Conservation (phyloP, 306 rosid species). For the Pyrus betulifolia region DNA sequence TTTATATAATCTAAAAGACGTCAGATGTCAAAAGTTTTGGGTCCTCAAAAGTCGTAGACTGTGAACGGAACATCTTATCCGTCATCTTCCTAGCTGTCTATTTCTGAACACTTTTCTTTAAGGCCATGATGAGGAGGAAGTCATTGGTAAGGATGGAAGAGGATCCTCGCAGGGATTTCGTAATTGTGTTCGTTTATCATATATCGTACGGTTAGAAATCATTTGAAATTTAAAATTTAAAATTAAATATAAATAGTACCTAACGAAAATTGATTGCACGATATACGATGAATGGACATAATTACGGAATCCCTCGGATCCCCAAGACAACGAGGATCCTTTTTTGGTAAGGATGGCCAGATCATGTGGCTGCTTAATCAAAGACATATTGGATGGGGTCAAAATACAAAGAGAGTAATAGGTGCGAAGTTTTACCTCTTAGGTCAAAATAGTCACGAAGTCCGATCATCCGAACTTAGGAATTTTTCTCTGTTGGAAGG, state of each 20-base stretch:
- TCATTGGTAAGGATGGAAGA: too few species aligned
- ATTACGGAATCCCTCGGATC: too few species aligned
- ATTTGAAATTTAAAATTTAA: too few species aligned
- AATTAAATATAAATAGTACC: too few species aligned
- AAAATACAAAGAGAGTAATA: not conserved
- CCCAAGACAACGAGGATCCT: too few species aligned
- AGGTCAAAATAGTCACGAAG: rapidly evolving
- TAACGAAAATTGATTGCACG: too few species aligned
- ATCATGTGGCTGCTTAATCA: not conserved
- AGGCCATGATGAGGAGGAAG: not conserved
- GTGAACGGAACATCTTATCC: not conserved
- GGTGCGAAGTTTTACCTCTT: not conserved
- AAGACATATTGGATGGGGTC: not conserved
- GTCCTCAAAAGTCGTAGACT: not conserved
- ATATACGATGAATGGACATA: too few species aligned
- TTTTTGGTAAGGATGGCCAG: too few species aligned
- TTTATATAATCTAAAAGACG: not conserved
- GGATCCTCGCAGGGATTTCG: too few species aligned
- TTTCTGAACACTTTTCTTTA: not conserved
- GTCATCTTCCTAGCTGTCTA: not conserved
- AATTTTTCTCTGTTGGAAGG: too few species aligned
- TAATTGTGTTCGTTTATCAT: too few species aligned
- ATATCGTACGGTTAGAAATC: too few species aligned
- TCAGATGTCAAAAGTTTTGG: not conserved
- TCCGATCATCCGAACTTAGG: rapidly evolving